Base-by-base conservation (phyloP, 768 basidiomycete genomes). In the Tephrocybe rancida region DNA sequence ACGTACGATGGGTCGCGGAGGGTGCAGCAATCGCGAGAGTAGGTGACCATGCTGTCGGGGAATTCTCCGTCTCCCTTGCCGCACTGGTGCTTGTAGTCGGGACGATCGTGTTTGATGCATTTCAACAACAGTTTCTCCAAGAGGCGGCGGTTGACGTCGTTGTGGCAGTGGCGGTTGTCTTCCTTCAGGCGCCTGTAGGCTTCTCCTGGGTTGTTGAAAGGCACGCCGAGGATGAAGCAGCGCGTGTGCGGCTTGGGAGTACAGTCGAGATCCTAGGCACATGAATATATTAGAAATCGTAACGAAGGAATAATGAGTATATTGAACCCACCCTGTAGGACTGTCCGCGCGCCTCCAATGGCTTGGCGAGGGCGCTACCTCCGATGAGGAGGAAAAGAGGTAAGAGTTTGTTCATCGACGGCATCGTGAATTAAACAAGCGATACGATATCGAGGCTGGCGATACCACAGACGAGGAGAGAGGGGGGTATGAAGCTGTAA, bases 361-460 rank as follows among this genome's bases (percentile, higher is more conserved):
- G 58, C 22, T 59, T 59, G 30, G 54, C 58, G 39, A 55, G 29
- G 47, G 51, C 54, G 19, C 38, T 43, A 26, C 42, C 37, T 29
- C 58, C 54, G n/a, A 50, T 51, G 18, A 59, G 54, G 47, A 59
- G 54, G 49, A 59, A 59, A 19, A 59, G 58, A 47, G 58, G 58
- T 49, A 59, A 54, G 14, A 56, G 29, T 42, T 55, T 53, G 25
- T 56, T 59, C 18, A 56, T 52, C 35, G 45, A 22, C 43, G 50
- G 21, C 45, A 50, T 55, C 46, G 47, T 52, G 22, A 37, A 51
- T 34, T 25, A 16, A 46, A 44, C 47, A 32, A 46, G 32, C 54
- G 47, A 39, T 44, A 48, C 47, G 41, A 54, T 38, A 38, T 50
- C 52, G 56, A 57, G 48, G 21, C 29, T 21, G 18, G 21, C 21